Evolutionary conservation across 2,329 filamentous ascomycete species (phyloP), one percentile per base, ranked within the genome.

Genomic region (Pyricularia sp.): DNA sequence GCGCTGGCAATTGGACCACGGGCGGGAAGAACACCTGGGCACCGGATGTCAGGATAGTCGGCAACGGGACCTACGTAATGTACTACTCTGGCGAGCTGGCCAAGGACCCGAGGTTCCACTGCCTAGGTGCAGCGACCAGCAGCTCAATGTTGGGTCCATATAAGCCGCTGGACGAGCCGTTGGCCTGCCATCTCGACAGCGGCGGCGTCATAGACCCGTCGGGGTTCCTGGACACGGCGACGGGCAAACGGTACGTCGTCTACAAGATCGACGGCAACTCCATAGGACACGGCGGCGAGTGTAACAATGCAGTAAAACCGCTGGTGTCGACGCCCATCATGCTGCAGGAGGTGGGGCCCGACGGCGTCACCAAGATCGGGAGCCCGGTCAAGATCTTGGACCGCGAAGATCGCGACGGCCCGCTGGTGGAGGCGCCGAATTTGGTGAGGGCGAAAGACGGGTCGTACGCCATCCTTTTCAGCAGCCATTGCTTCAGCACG

Each of bases 231-330:
- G 88, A 91, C 73, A 74, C 75, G 12, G 81, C 83, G 63, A 78
- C 75, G 25, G 85, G 84, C 33, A 81, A 76, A 36, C 81, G 83
- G 6, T 91, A 89, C 74, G 81, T 91, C 5, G 78, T 85, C 11
- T 91, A 88, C 79, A 91, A 91, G 76, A 79, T 90, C 30, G 88
- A 91, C 75, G 88, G 88, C 55, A 90, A 90, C 76, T 81, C 80
- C 69, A 76, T 84, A 50, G 79, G 79, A 4, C 69, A 76, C 61
- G 79, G 79, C n/a, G 78, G 80, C 67, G 81, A 82, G 70, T 84
- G 82, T 70, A 75, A 77, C 63, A 85, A 84, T 70, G 79, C 75
- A n/a, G 76, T 80, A 20, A 75, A 76, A 28, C 81, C 80, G 11
- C 72, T 79, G 12, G 73, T 75, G 12, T 69, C 78, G 17, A 89